A percentile compares a stretch with the other conserved stretches of the same genome.
Evolutionary conservation across 2,329 filamentous ascomycete genomes (phyloP).

Genomic region (Fusarium concolor): DNA sequence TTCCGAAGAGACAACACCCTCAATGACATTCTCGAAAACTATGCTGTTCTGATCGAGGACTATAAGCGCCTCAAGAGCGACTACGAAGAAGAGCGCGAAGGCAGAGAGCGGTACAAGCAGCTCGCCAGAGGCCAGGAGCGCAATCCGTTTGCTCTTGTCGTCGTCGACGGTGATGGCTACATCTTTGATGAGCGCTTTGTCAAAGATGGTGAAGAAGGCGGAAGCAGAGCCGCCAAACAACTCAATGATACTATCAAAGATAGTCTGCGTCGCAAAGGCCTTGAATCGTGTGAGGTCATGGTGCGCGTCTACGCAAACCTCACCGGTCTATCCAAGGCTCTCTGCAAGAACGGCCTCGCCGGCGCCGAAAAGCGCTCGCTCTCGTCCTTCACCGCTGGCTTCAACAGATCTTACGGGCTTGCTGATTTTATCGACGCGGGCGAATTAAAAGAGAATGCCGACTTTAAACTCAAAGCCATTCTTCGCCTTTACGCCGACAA

Average conservation of each 20-base stretch:
- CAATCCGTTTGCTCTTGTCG: slow-evolving; percentile 69
- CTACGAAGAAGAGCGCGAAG: slow-evolving; percentile 66
- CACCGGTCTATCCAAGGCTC: slow-evolving; percentile 61
- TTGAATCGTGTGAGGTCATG: slow-evolving; percentile 64
- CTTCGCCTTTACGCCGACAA: slow-evolving; percentile 66
- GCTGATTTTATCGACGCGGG: slow-evolving; percentile 73
- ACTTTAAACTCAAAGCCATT: slow-evolving; percentile 67
- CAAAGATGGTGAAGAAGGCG: slow-evolving; percentile 62
- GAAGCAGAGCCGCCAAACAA: slow-evolving; percentile 64
- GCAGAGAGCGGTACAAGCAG: slow-evolving; percentile 66
- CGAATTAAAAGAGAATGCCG: slow-evolving; percentile 68
- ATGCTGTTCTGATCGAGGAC: slow-evolving; percentile 58
- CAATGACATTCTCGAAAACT: slow-evolving; percentile 49
- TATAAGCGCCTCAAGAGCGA: slow-evolving; percentile 68
- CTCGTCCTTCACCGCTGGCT: slow-evolving; percentile 65
- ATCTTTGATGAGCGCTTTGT: slow-evolving; percentile 62
- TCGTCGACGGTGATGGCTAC: slow-evolving; percentile 73
- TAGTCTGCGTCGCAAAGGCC: slow-evolving; percentile 59
- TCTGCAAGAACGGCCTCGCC: slow-evolving; percentile 59
- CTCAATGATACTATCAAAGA: slow-evolving; percentile 63
- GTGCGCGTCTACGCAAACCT: slow-evolving; percentile 68
- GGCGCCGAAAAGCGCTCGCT: slow-evolving; percentile 68
- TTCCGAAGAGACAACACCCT: slow-evolving; percentile 48
- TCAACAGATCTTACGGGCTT: slow-evolving; percentile 67
- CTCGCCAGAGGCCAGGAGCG: slow-evolving; percentile 61